Conservation (phyloP, 2,329 filamentous ascomycete genomes). For the Trichoderma guizhouense region DNA sequence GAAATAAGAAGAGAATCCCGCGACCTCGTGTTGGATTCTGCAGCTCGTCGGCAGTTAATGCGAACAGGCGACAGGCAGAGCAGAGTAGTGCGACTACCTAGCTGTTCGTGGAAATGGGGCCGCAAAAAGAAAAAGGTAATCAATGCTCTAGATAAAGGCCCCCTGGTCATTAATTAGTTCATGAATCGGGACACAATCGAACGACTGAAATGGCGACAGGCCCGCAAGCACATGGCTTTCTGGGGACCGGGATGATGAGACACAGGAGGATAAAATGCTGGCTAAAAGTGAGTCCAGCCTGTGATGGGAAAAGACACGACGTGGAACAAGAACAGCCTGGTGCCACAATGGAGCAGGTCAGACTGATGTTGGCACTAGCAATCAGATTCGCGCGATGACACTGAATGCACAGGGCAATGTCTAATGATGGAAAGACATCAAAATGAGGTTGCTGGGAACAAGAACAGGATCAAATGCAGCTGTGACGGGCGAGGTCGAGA, state of each 20-base stretch:
- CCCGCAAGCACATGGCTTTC: constrained; percentile 18
- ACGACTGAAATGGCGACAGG: constrained; percentile 8
- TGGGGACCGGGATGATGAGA: constrained; percentile 12
- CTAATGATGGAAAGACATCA: neutral
- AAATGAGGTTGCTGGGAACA: neutral
- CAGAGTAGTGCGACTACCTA: neutral
- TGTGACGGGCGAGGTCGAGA: neutral
- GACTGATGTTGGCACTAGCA: neutral
- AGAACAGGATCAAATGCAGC: neutral
- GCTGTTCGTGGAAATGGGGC: constrained; percentile 14
- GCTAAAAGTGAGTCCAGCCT: neutral
- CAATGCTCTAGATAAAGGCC: neutral
- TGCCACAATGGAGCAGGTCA: neutral
- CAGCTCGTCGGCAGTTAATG: constrained; percentile 4
- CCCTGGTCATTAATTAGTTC: constrained; percentile 17
- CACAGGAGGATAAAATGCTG: neutral
- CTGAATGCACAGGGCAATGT: neutral
- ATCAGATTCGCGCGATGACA: neutral
- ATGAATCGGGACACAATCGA: constrained; percentile 14
- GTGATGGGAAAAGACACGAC: neutral
- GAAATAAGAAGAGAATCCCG: neutral
- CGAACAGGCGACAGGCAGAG: neutral
- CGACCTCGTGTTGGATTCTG: neutral
- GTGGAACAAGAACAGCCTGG: neutral
- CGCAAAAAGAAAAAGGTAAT: constrained; percentile 4